These are phyloP conservation scores for Annulohypoxylon maeteangense DNA, from an alignment of 495 filamentous ascomycete genomes.

Conservation along the genomic window DNA sequence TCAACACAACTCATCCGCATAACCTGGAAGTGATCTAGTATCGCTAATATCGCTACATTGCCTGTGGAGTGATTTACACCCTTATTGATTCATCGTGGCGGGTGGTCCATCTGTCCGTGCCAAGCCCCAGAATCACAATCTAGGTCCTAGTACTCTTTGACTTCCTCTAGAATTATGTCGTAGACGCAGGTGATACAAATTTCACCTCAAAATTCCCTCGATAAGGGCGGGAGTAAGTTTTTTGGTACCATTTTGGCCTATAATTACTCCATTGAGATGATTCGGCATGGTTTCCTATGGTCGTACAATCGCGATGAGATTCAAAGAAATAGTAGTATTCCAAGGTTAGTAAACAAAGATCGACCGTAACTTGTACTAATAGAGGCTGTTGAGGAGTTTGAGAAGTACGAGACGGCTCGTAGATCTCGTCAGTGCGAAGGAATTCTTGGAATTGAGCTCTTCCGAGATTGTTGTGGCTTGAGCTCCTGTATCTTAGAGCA, in stretches of 20 bases:
- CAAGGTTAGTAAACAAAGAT: constrained; percentile 4
- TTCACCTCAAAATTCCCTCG: constrained; percentile 18
- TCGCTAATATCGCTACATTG: neutral
- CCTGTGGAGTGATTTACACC: neutral
- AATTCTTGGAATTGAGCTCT: constrained; percentile 6
- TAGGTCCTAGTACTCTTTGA: constrained; percentile 18
- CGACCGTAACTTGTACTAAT: neutral
- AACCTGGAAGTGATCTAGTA: constrained; percentile 9
- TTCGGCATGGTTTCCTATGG: constrained; percentile 3
- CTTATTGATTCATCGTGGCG: neutral
- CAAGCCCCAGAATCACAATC: constrained; percentile 6
- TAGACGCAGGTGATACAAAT: constrained; percentile 19
- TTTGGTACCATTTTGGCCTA: constrained; percentile 12
- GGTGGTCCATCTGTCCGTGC: neutral
- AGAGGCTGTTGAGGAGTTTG: neutral
- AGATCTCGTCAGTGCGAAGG: constrained; percentile 1
- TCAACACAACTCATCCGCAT: constrained; percentile 1
- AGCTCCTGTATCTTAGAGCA: constrained; percentile 22
- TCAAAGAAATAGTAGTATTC: neutral
- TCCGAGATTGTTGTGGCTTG: constrained; percentile 17
- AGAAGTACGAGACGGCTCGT: constrained; percentile 2
- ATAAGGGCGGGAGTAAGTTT: constrained; percentile 17
- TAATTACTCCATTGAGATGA: constrained; percentile 1
- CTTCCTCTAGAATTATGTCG: constrained; percentile 15
- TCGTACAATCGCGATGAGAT: neutral